phyloP scores from a whole-genome alignment of 73 alveolate species.

The Paramecium sonneborni region DNA sequence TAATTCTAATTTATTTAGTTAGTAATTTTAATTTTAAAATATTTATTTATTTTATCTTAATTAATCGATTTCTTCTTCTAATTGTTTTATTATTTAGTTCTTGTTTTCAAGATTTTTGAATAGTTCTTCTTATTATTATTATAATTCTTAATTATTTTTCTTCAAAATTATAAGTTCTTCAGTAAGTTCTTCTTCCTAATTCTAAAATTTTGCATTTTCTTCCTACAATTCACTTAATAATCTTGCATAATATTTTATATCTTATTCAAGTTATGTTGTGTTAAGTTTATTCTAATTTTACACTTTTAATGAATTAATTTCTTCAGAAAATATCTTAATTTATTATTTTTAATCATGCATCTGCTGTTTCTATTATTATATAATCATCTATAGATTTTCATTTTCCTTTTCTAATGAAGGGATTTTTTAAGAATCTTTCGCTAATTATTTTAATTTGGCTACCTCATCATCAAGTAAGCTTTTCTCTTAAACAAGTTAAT shows the following conservation, averaged over 20 bases:
- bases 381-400: neutral
- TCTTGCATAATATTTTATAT: neutral
- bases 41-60: neutral
- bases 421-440: neutral
- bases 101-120: neutral
- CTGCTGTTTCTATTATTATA: neutral
- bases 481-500: neutral
- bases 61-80: neutral
- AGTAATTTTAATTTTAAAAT: neutral
- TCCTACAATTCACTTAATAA: neutral
- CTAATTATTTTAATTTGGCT: neutral
- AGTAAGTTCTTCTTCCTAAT: neutral
- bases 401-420: neutral
- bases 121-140: neutral
- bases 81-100: neutral
- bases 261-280: neutral
- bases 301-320: neutral
- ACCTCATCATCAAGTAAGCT: neutral
- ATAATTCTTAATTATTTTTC: neutral
- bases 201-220: neutral
- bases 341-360: neutral
- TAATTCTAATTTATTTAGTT: neutral
- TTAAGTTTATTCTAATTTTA: neutral
- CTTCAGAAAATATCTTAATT: neutral
- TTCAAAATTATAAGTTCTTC: neutral